These are phyloP conservation scores for Penicillium janthinellum DNA, from an alignment of 2,329 filamentous ascomycete species.

Conservation along the genomic window DNA sequence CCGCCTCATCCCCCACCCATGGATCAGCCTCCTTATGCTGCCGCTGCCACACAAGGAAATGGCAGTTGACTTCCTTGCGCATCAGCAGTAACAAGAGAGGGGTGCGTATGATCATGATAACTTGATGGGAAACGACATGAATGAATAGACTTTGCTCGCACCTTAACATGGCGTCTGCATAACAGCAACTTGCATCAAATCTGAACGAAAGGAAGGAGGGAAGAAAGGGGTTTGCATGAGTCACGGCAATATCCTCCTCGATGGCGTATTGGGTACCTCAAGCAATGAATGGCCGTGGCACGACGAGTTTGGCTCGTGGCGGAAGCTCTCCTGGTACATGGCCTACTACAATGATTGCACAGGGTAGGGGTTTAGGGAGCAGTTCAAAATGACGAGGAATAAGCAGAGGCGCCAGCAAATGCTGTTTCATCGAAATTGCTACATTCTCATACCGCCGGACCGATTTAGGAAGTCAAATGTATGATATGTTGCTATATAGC, in stretches of 20 bases:
- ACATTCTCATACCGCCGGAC: neutral
- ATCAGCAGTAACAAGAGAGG: neutral
- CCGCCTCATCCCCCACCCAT: constrained; percentile 19
- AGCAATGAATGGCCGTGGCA: neutral
- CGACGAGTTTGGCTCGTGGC: neutral
- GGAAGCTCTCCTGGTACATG: neutral
- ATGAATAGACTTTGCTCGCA: constrained; percentile 21
- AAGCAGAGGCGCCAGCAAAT: neutral
- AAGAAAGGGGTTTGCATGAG: neutral
- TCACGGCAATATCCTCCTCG: neutral
- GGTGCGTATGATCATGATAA: constrained; percentile 9
- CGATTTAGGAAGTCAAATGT: neutral
- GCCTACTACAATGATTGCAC: neutral
- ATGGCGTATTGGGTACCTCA: neutral
- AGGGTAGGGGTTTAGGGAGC: neutral
- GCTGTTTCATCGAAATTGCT: neutral
- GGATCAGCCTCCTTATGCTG: constrained; percentile 12
- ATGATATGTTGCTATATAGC: neutral
- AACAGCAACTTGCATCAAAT: neutral
- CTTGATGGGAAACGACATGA: constrained; percentile 26
- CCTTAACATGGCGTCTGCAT: constrained; percentile 14
- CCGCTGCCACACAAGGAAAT: constrained; percentile 29
- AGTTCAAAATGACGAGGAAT: neutral
- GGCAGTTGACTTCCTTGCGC: constrained; percentile 8
- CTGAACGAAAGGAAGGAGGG: neutral